Evolutionary conservation across 805 yeast genomes (phyloP), one percentile per base, ranked within the genome.

Genomic region (Barnettozyma vustinii): DNA sequence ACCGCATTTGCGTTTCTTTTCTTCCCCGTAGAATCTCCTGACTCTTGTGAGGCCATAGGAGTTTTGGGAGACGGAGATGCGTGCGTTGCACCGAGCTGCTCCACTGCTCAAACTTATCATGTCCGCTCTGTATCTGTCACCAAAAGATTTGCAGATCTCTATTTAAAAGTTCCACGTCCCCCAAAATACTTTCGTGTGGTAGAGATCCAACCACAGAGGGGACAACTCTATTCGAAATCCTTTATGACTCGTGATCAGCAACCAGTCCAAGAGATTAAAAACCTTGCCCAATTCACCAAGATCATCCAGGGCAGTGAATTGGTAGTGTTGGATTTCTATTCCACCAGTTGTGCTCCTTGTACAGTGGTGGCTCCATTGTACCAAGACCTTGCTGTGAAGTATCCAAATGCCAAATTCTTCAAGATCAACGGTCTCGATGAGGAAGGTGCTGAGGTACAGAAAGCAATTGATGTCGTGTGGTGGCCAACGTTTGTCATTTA

Each of bases 401-500:
- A 55, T 42, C 49, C 58, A 15, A 42, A 51, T 12, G 61, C 60
- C n/a, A 53, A 52, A 37, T 59, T 59, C 37, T 53, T 45, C 39
- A 50, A 57, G 46, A 49, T 56, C 43, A 56, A 59, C 23, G 63
- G 63, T 0, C 51, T 58, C 1, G 49, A 49, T 6, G 56, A 51
- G 12, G 52, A 52, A 9, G 61, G 59, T 1, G 30, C 36, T 8
- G 26, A 46, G 42, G 57, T 59, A 0, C 63, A 59, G 36, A 42
- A 56, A 42, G 51, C 57, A 9, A 50, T 58, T 9, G 48, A 56
- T 21, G 63, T 59, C 7, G 60, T 55, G 0, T 59, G 63, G 63
- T 59, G 63, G 63, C 63, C 63, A n/a, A 59, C 63, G 2, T 57
- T 59, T 45, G 57, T 59, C 41, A 49, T 59, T 23, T 58, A 35